These are phyloP conservation scores for Neltuma alba DNA, from an alignment of 306 rosid species.

Conservation along the genomic window DNA sequence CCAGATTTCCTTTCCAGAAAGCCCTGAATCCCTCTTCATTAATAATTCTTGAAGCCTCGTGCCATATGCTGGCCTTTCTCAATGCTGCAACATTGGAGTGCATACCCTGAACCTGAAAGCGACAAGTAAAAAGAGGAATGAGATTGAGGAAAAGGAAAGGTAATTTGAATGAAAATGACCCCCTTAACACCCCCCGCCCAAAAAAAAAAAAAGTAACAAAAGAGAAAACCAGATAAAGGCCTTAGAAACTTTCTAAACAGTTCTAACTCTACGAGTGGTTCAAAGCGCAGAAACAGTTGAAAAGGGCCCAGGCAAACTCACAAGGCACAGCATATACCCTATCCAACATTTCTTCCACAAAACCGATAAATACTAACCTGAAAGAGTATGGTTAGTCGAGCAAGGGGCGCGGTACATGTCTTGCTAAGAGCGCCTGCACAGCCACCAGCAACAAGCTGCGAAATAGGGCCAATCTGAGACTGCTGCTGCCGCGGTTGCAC, in stretches of 20 bases:
- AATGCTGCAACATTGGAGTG: conserved; percentile 82
- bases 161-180: background rate
- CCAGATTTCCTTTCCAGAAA: conserved; percentile 97
- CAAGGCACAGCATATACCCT: background rate
- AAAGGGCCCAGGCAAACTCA: background rate
- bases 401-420: conserved; percentile 97
- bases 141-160: background rate
- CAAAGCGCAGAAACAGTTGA: background rate
- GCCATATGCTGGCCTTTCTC: conserved; percentile 84
- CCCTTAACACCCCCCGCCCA: too few species aligned
- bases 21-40: conserved; percentile 92
- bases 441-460: conserved; percentile 93
- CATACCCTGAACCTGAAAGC: conserved; percentile 88
- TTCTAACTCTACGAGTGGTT: background rate
- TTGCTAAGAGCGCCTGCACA: conserved; percentile 92
- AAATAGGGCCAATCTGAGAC: conserved; percentile 70
- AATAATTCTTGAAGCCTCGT: conserved; percentile 85
- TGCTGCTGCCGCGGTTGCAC: conserved; percentile 40
- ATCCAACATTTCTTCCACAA: background rate
- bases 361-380: conserved; percentile 54
- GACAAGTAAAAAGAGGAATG: background rate
- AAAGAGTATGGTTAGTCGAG: conserved; percentile 90
- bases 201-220: background rate
- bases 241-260: background rate
- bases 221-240: conserved; percentile 7